Conservation (phyloP, 139 green algal genomes). For the Closterium sp. region DNA sequence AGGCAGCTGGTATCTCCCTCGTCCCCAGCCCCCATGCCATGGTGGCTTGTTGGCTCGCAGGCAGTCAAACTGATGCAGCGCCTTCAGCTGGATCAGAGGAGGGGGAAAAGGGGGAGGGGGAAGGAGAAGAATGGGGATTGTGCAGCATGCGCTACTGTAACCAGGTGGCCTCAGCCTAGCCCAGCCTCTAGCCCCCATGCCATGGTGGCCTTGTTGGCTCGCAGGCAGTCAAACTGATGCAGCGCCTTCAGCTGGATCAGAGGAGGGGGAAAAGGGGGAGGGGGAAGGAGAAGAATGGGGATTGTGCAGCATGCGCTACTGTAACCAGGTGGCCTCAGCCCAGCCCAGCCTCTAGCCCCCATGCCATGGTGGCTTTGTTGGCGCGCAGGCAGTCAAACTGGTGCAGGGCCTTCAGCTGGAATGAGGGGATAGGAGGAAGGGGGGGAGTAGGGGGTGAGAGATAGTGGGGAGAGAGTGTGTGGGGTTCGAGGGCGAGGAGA, state of each 20-base stretch:
- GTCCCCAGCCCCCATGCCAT: constrained; percentile 90
- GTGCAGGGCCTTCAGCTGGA: constrained; percentile 88
- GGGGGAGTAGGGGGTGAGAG: constrained; percentile 50
- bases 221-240: constrained; percentile 88
- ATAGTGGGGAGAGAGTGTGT: background rate
- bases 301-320: constrained; percentile 20
- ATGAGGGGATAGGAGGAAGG: constrained; percentile 41
- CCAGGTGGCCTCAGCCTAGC: constrained; percentile 77
- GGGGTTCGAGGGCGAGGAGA: too few relatives aligned
- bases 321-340: constrained; percentile 68
- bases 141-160: too few relatives aligned
- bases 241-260: constrained; percentile 81
- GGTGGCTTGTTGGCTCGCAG: constrained; percentile 94
- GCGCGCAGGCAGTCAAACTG: constrained; percentile 89
- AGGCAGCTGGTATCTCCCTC: too few relatives aligned
- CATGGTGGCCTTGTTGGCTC: constrained; percentile 95
- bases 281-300: too few relatives aligned
- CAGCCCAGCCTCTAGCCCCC: constrained; percentile 88
- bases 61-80: constrained; percentile 90
- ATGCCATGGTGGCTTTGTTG: constrained; percentile 93
- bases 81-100: constrained; percentile 74
- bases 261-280: constrained; percentile 41
- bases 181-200: constrained; percentile 84
- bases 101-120: too few relatives aligned
- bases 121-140: constrained; percentile 23